phyloP scores from a whole-genome alignment of 345 rosid species.

The Cardamine chenopodiifolia region DNA sequence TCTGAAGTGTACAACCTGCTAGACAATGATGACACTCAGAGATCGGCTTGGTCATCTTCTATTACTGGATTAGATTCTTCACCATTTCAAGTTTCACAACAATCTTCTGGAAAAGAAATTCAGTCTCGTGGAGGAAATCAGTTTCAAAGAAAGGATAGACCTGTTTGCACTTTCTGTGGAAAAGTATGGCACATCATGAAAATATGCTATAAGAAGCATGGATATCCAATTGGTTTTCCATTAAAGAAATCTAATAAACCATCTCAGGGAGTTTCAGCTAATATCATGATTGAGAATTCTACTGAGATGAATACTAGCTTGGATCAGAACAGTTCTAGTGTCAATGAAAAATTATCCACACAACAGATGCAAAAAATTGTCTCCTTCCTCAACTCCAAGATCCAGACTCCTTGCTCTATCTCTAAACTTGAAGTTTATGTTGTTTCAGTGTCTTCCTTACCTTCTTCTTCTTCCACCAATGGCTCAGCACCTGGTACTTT shows the following conservation, averaged over 20 bases:
- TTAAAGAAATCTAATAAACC: too few relatives aligned
- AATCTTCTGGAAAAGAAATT: neutral
- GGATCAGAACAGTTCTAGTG: too few relatives aligned
- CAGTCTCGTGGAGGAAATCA: neutral
- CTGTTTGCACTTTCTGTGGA: neutral
- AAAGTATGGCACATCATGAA: neutral
- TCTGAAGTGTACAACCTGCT: neutral
- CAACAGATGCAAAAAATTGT: too few relatives aligned
- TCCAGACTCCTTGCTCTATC: too few relatives aligned
- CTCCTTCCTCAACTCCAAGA: too few relatives aligned
- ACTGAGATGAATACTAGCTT: neutral
- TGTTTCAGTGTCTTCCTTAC: neutral
- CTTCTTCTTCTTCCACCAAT: neutral
- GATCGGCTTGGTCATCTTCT: too few relatives aligned
- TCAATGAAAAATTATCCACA: rapidly evolving
- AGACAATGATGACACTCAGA: neutral
- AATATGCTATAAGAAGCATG: neutral
- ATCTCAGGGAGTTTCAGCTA: neutral
- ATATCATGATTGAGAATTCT: neutral
- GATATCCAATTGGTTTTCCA: neutral
- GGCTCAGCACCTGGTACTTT: neutral
- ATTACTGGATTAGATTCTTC: rapidly evolving
- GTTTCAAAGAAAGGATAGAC: neutral
- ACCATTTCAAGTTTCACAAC: neutral
- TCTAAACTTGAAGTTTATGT: too few relatives aligned